Percentiles rank a stretch among this genome's conserved stretches.
Conservation (phyloP, 495 filamentous ascomycete genomes). For the Apiosordaria backusii region DNA sequence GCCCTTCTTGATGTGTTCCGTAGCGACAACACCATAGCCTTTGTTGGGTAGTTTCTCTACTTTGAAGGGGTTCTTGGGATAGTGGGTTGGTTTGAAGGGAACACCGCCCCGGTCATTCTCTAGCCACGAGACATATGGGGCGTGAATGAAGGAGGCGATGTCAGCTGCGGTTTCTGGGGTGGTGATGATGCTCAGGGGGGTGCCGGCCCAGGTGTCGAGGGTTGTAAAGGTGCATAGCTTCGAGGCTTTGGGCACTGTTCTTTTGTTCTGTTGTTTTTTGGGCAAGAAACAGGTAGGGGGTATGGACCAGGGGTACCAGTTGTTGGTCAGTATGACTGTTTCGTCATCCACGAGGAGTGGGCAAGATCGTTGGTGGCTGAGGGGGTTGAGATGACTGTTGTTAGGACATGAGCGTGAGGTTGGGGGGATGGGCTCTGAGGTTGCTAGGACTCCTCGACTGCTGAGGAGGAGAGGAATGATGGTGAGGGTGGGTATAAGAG, state of each 20-base stretch:
- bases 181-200: constrained; percentile 27
- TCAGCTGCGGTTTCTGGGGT: constrained; percentile 26
- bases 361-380: constrained; percentile 15
- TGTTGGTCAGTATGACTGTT: constrained; percentile 11
- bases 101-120: constrained; percentile 21
- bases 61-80: constrained; percentile 20
- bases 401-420: constrained; percentile 14
- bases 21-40: constrained; percentile 30
- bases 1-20: constrained; percentile 17
- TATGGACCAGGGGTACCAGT: constrained; percentile 25
- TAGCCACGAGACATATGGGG: constrained; percentile 25
- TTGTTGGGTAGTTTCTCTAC: constrained; percentile 22
- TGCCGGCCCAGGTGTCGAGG: constrained; percentile 20
- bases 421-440: background rate
- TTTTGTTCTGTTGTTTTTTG: constrained; percentile 3
- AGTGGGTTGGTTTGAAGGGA: constrained; percentile 7
- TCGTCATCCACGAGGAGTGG: constrained; percentile 28
- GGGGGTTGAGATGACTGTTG: constrained; percentile 25
- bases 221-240: constrained; percentile 32
- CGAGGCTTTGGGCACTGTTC: background rate
- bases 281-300: constrained; percentile 25
- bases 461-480: background rate
- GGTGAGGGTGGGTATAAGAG: background rate
- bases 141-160: constrained; percentile 14
- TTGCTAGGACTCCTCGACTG: background rate